Base-by-base conservation (phyloP, 805 yeast species). In the Metschnikowia henanensis region DNA sequence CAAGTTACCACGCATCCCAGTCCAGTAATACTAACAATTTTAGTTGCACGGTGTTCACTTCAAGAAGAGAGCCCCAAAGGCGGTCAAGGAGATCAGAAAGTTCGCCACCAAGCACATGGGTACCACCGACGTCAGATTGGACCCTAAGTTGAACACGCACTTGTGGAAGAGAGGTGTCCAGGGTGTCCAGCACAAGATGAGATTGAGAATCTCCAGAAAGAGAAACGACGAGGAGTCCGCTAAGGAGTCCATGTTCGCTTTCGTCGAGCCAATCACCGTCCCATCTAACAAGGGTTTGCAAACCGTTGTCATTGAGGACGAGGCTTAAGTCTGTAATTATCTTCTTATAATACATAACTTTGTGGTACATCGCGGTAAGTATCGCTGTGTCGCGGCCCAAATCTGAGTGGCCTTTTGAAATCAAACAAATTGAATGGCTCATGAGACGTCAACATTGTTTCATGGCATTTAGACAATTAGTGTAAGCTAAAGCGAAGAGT, bases 161-260 rank as follows among this genome's bases (percentile, higher is more conserved):
- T 82, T 94, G 80, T 94, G 99, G 99, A 86, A 88, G 78, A 91
- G 96, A 82, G 99, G 99, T 83, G 84, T 94, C 80, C 90, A 91
- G 83, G 97, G 97, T 81, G 95, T 89, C 69, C 96, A 96, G 74
- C 80, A 79, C 89, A 91, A 97, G 84, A 73, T 94, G 77, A 91
- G 99, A 83, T 83, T 94, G 74, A 91, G 97, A 82, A 91, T 94
- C 79, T 90, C 98, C 57, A 87, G 96, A 85, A 94, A 86, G 91
- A 89, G 98, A 83, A 94, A 94, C 83, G 97, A 94, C 77, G 99
- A 94, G 82, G 99, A 94, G 83, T 92, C 89, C 73, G 97, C 99
- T 69, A 86, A 85, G 84, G 91, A 89, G 80, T 89, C 91, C 75
- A 84, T 94, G 75, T 94, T 88, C 83, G 90, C 98, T 61, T 91